Base-by-base conservation (phyloP, 805 yeast genomes). In the Wickerhamomyces bisporus region DNA sequence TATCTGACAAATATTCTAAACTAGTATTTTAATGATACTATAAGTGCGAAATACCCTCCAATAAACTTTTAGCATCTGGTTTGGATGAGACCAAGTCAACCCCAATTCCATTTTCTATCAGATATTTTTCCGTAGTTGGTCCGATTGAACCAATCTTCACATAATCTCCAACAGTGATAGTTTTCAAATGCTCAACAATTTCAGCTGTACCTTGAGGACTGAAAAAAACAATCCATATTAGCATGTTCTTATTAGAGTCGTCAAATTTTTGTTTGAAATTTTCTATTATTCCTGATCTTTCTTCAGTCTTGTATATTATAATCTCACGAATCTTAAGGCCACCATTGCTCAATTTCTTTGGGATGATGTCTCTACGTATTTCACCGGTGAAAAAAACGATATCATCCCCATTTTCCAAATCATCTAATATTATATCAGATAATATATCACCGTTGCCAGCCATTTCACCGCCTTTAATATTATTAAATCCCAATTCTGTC, bases 171-270 rank as follows among this genome's bases (percentile, higher is more conserved):
- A 40, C 23, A 18, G 41, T 34, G 16, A 32, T 32, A 25, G 24
- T 34, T 34, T 53, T 56, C n/a, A 76, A 39, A 43, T 69, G 68
- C 9, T 70, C 60, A 4, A 85, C 73, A 11, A 88, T 79, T 1
- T 60, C 66, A 21, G 71, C 73, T 0, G 95, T 81, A 0, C 96
- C 96, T 49, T 93, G 94, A 0, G 96, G 95, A 45, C 96, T 86
- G 60, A 89, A 91, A 43, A 91, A 82, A 0, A 89, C 82, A 5
- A 88, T 63, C 96, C 96, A 87, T 38, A 65, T 65, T 13, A 48
- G 40, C 0, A 40, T 41, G 6, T 30, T 24, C 6, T 52, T 49
- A 2, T 38, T 37, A 16, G 32, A 16, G 32, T 29, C 40, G 32
- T 19, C 13, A 36, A 31, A 12, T 27, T 36, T 21, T 27, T 32